Evolutionary conservation across 257 asterid species (phyloP), one percentile per base, ranked within the genome.

Genomic region (Forsythia viridissima): DNA sequence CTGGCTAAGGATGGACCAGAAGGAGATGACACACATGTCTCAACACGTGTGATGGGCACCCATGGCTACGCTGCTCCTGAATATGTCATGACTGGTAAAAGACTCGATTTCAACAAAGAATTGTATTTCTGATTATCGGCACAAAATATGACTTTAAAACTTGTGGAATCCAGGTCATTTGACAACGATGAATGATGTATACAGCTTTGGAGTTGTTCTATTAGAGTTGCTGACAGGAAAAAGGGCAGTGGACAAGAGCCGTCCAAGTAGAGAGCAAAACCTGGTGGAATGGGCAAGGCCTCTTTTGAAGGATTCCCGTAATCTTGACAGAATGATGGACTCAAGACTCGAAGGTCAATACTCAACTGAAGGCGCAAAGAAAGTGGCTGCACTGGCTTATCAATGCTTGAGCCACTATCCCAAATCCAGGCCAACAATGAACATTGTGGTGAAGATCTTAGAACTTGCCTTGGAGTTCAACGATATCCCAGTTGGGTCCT

Each of bases 21-120:
- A 73, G 97, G 98, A 34, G 97, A 94, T 48, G 84, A 91, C 20
- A 88, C 95, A 0, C 94, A 90, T 16, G 95, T 92, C 6, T 85
- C 96, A 0, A 90, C 97, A 1, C 90, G 97, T 11, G 85, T 94
- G 39, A 92, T 92, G 97, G 98, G 98, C 6, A 94, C 98, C 16
- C 93, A 89, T 21, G 98, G 98, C 51, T 94, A 94, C 0, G 95
- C 95, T 4, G 98, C 98, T 68, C 98, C 98, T 0, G 98, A 94
- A 78, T 94, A 94, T 76, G 57, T 94, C 75, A 91, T 89, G 96
- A 89, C 97, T 76, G 97, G 98, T 91, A 77, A 68, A 34, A 9
- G 69, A 12, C 55, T 46, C 13, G n/a, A 46, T 13, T 13, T 46
- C 52, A 46, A 13, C 12, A 12, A 13, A 46, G n/a, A 18, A 46